These are phyloP conservation scores for Ustilago sp. DNA, from an alignment of 1,284 basidiomycete species.

Conservation along the genomic window DNA sequence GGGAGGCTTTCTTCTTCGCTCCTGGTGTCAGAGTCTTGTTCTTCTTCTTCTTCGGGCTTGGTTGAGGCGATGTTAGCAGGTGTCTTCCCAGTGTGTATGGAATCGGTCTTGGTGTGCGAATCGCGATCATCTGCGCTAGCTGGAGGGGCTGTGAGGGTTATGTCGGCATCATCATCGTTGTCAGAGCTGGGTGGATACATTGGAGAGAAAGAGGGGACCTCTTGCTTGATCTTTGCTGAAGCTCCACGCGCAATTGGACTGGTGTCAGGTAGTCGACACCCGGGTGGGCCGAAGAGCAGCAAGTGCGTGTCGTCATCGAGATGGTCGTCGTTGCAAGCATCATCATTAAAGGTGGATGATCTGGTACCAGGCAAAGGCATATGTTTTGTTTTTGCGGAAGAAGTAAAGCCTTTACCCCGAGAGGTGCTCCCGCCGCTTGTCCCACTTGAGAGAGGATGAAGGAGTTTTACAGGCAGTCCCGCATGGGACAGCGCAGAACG, in stretches of 20 bases:
- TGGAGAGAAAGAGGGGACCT: not conserved
- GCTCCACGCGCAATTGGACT: not conserved
- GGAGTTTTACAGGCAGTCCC: not conserved
- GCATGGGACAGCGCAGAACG: slow-evolving; percentile 18
- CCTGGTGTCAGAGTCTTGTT: not conserved
- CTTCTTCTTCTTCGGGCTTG: not conserved
- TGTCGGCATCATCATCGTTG: slow-evolving; percentile 13
- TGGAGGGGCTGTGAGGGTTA: slow-evolving; percentile 17
- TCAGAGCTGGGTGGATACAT: not conserved
- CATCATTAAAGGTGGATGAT: not conserved
- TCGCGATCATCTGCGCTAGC: not conserved
- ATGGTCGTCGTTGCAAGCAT: not conserved
- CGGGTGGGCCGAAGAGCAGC: slow-evolving; percentile 26
- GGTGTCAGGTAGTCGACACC: not conserved
- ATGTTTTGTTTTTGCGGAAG: not conserved
- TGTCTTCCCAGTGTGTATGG: not conserved
- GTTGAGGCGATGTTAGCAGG: not conserved
- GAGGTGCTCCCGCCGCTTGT: not conserved
- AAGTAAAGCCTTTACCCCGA: not conserved
- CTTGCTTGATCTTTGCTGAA: not conserved
- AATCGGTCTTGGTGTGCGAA: not conserved
- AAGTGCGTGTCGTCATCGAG: slow-evolving; percentile 7
- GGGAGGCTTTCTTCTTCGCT: slow-evolving; percentile 24
- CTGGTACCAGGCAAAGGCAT: not conserved
- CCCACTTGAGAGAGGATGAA: not conserved